A percentile compares a stretch with the other conserved stretches of the same genome.
Evolutionary conservation across 2,329 filamentous ascomycete species (phyloP).

Genomic region (Aspergillus sp.): DNA sequence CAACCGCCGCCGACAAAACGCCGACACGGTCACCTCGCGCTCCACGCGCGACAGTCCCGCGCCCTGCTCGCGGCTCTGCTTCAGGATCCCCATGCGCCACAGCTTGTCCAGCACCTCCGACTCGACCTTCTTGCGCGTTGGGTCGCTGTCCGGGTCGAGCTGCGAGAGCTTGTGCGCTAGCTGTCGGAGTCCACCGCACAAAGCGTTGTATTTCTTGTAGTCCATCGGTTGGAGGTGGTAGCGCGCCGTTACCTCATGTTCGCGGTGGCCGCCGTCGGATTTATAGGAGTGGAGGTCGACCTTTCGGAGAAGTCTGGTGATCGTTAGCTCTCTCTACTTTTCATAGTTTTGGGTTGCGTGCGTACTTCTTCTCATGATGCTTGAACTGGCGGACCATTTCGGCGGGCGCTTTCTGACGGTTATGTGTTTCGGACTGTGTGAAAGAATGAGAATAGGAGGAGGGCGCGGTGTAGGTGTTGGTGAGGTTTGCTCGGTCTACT

Average conservation of each 20-base stretch:
- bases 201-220: slow-evolving; percentile 66
- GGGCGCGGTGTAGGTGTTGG: background rate
- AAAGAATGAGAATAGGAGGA: background rate
- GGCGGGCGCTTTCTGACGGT: slow-evolving; percentile 2
- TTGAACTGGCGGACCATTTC: slow-evolving; percentile 94
- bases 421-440: background rate
- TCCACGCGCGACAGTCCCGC: slow-evolving; percentile 71
- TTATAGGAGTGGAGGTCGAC: slow-evolving; percentile 96
- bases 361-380: slow-evolving; percentile 84
- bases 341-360: background rate
- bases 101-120: slow-evolving; percentile 85
- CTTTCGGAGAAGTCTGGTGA: slow-evolving; percentile 67
- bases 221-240: slow-evolving; percentile 91
- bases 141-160: slow-evolving; percentile 72
- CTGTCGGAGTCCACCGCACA: slow-evolving; percentile 80
- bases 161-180: slow-evolving; percentile 84
- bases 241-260: slow-evolving; percentile 72
- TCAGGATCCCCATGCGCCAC: slow-evolving; percentile 84
- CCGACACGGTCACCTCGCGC: slow-evolving; percentile 81
- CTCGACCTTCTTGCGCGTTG: slow-evolving; percentile 79
- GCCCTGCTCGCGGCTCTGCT: slow-evolving; percentile 70
- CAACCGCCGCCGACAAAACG: slow-evolving; percentile 78
- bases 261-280: slow-evolving; percentile 80
- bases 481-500: background rate
- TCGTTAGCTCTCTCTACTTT: background rate